These are phyloP conservation scores for Candida gorgasii DNA, from an alignment of 805 yeast genomes.

Conservation along the genomic window DNA sequence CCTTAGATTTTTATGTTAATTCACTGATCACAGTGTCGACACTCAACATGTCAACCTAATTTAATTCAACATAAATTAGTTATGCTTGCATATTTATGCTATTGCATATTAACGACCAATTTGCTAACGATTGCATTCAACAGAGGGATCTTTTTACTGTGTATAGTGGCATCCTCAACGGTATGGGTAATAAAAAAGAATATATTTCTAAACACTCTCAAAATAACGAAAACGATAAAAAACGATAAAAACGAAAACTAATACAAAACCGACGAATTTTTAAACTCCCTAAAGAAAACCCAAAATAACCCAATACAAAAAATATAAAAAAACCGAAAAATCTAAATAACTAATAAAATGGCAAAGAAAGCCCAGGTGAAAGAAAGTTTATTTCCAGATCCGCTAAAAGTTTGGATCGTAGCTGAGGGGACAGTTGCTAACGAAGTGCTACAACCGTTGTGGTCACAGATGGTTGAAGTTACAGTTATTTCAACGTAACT, in stretches of 20 bases:
- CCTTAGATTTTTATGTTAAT: conserved; percentile 4
- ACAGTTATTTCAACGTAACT: not conserved
- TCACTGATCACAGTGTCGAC: conserved; percentile 21
- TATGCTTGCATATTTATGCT: not conserved
- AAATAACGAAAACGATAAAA: no score
- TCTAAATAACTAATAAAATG: not conserved
- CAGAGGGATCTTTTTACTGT: conserved; percentile 28
- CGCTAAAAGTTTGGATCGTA: not conserved
- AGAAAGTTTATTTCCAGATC: not conserved
- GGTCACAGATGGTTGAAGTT: conserved; percentile 2
- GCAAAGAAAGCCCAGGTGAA: not conserved
- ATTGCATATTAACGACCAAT: conserved; percentile 9
- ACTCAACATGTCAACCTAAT: conserved; percentile 37
- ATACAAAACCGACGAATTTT: not conserved
- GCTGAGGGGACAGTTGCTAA: not conserved
- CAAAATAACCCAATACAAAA: no score
- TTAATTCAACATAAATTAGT: conserved; percentile 25
- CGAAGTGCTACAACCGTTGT: not conserved
- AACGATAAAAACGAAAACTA: not conserved
- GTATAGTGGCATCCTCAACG: conserved; percentile 53
- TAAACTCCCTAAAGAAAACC: no score
- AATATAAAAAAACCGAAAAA: not conserved
- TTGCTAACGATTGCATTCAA: conserved; percentile 29
- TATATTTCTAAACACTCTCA: not conserved
- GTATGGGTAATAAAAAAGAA: conserved; percentile 27